Conservation (phyloP, 176 grass and related monocot species). For the Puccinellia tenuiflora region DNA sequence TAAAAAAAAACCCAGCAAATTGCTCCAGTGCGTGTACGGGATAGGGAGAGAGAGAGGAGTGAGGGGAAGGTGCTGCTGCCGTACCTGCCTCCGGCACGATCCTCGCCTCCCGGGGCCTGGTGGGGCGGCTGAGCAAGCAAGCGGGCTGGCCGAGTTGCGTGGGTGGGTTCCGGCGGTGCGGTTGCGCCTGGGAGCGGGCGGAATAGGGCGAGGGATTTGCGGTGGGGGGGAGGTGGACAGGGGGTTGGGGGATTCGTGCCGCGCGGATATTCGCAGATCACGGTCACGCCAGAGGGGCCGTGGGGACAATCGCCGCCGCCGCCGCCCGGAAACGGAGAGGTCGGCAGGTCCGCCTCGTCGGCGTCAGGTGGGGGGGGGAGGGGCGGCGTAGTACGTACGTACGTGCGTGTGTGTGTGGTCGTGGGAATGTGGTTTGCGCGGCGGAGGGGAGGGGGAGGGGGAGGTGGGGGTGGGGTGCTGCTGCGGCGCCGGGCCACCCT, state of each 20-base stretch:
- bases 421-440: background rate
- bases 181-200: background rate
- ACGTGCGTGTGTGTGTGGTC: background rate
- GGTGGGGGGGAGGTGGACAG: background rate
- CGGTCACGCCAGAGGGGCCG: background rate
- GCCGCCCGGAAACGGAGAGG: background rate
- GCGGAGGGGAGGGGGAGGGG: background rate
- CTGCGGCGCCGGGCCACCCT: background rate
- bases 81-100: background rate
- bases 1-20: background rate
- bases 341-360: background rate
- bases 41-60: background rate
- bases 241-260: background rate
- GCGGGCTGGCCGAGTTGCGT: background rate
- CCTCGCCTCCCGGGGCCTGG: background rate
- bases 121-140: background rate
- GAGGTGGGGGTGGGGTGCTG: background rate
- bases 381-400: too few relatives aligned
- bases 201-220: background rate
- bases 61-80: background rate
- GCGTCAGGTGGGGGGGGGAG: background rate
- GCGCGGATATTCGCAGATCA: constrained; percentile 40
- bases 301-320: background rate
- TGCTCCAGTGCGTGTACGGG: background rate
- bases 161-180: background rate